phyloP scores from a whole-genome alignment of 495 filamentous ascomycete genomes.

The Echria macrotheca region DNA sequence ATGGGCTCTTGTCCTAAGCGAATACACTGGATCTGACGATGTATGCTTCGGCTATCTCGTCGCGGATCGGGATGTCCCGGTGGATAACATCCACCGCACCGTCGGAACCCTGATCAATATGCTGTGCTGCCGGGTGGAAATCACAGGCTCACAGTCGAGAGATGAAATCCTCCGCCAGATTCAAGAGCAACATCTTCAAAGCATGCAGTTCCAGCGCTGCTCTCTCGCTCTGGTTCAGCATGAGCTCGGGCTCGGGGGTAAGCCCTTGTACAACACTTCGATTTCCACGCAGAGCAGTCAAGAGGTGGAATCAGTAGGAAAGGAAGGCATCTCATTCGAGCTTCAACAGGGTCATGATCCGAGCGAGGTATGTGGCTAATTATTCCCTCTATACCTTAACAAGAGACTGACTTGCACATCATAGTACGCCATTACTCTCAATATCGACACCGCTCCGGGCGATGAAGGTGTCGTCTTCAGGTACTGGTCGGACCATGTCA shows the following conservation, averaged over 20 bases:
- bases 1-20: conserved; percentile 35
- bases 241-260: conserved; percentile 44
- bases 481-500: conserved; percentile 49
- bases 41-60: conserved; percentile 53
- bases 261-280: conserved; percentile 52
- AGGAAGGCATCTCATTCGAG: conserved; percentile 15
- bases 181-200: conserved; percentile 46
- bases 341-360: conserved; percentile 23
- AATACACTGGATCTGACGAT: conserved; percentile 28
- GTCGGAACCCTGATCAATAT: conserved; percentile 55
- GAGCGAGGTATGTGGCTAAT: too few species aligned
- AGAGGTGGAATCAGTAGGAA: not conserved
- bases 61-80: conserved; percentile 41
- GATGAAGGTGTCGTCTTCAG: conserved; percentile 47
- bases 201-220: conserved; percentile 46
- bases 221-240: conserved; percentile 53
- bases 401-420: too few species aligned
- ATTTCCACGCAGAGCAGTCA: conserved; percentile 36
- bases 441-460: conserved; percentile 48
- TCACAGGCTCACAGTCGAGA: conserved; percentile 23
- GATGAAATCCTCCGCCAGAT: conserved; percentile 39
- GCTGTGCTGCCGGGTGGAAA: conserved; percentile 46
- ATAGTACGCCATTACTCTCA: conserved; percentile 50
- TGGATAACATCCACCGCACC: conserved; percentile 39
- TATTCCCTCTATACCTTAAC: too few species aligned